phyloP scores from a whole-genome alignment of 768 basidiomycete species.

The Mycena kentingensis region DNA sequence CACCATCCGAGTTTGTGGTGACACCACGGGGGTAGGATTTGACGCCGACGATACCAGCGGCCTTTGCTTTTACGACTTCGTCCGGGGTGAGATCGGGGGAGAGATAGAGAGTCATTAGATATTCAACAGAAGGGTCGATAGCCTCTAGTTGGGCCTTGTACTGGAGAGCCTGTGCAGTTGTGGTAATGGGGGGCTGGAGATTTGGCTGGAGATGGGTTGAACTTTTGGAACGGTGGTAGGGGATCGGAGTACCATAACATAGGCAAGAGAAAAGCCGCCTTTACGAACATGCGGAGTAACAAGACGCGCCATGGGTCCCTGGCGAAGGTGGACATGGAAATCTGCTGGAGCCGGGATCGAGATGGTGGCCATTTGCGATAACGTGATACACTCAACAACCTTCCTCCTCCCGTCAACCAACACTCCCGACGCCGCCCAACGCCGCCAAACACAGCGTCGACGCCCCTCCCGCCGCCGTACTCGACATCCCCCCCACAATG shows the following conservation, averaged over 20 bases:
- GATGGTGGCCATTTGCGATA: slow-evolving; percentile 24
- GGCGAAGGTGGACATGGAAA: slow-evolving; percentile 96
- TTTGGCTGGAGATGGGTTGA: slow-evolving; percentile 68
- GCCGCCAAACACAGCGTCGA: neutral
- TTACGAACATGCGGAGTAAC: slow-evolving; percentile 87
- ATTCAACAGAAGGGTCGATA: slow-evolving; percentile 78
- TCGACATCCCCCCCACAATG: slow-evolving; percentile 44
- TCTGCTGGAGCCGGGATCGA: slow-evolving; percentile 72
- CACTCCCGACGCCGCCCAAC: neutral
- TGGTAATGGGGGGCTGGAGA: slow-evolving; percentile 84
- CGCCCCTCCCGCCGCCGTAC: slow-evolving; percentile 10
- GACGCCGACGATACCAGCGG: slow-evolving; percentile 85
- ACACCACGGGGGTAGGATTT: slow-evolving; percentile 98
- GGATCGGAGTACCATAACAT: slow-evolving; percentile 79
- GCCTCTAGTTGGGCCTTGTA: slow-evolving; percentile 77
- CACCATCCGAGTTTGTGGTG: slow-evolving; percentile 94
- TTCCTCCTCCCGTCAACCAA: neutral
- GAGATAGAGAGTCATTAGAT: slow-evolving; percentile 97
- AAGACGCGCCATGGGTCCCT: slow-evolving; percentile 77
- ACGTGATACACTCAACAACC: slow-evolving; percentile 24
- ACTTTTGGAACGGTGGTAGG: slow-evolving; percentile 9
- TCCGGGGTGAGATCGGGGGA: slow-evolving; percentile 87
- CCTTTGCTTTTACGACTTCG: slow-evolving; percentile 85
- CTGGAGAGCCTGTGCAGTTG: slow-evolving; percentile 73
- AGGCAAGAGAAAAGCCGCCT: slow-evolving; percentile 90